Conservation (phyloP, 257 asterid genomes). For the Solanum stenotomum region DNA sequence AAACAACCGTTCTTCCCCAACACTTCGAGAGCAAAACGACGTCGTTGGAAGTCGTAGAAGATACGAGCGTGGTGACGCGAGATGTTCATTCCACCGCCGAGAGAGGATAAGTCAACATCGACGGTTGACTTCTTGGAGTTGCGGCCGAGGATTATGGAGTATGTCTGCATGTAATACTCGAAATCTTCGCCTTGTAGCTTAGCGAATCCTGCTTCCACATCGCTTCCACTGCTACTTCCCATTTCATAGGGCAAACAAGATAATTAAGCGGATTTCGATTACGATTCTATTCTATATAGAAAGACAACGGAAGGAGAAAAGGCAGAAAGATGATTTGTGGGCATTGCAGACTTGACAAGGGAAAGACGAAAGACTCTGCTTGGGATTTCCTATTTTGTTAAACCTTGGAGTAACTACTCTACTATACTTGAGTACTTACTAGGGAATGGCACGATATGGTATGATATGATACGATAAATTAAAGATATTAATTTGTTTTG, state of each 20-base stretch:
- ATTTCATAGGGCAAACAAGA: background rate
- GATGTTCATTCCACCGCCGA: constrained; percentile 99
- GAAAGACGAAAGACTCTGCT: background rate
- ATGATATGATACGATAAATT: background rate
- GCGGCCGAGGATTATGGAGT: constrained; percentile 90
- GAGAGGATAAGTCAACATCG: constrained; percentile 90
- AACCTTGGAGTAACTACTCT: background rate
- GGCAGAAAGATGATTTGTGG: background rate
- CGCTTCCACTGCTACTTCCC: constrained; percentile 79
- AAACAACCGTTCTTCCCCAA: constrained; percentile 92
- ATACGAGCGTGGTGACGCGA: constrained; percentile 99
- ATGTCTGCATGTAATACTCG: constrained; percentile 97
- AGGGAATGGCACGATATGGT: background rate
- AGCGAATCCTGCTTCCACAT: constrained; percentile 97
- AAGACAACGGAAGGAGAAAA: background rate
- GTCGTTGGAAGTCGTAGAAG: constrained; percentile 94
- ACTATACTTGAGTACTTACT: too few species aligned
- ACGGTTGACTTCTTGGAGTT: constrained; percentile 94
- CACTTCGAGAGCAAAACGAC: constrained; percentile 95
- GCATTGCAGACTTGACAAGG: background rate
- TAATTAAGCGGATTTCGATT: background rate
- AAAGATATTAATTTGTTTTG: background rate
- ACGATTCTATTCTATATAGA: background rate
- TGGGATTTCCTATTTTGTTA: background rate
- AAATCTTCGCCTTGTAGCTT: constrained; percentile 97